A percentile compares a stretch with the other conserved stretches of the same genome.
phyloP scores from a whole-genome alignment of 108 stramenopile genomes.

The Licmophora abbreviata region DNA sequence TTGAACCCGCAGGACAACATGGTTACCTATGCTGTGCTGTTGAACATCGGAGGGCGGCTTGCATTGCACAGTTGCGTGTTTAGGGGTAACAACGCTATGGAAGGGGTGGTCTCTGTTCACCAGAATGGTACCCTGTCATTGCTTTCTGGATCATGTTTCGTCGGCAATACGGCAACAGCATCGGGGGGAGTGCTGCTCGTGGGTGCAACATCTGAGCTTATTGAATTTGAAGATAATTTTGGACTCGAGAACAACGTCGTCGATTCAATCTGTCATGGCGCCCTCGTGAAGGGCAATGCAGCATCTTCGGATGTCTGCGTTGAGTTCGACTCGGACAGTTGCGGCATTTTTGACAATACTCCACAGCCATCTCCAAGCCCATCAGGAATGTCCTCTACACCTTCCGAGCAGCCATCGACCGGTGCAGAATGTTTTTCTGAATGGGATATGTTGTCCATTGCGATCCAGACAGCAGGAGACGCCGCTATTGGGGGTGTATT shows the following conservation, averaged over 20 bases:
- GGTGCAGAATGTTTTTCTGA: background rate
- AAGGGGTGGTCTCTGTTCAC: background rate
- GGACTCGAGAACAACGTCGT: background rate
- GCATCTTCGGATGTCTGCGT: background rate
- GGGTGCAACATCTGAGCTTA: background rate
- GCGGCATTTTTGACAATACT: background rate
- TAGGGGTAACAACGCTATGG: background rate
- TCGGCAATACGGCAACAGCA: background rate
- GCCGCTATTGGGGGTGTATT: background rate
- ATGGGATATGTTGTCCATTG: constrained; percentile 3
- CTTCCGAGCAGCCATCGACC: background rate
- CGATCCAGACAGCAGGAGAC: background rate
- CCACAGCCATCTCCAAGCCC: background rate
- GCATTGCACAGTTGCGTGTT: constrained; percentile 1
- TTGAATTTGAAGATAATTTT: background rate
- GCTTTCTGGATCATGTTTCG: background rate
- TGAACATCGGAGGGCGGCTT: constrained; percentile 2
- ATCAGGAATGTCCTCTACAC: background rate
- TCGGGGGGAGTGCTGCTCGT: background rate
- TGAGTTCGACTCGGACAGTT: background rate
- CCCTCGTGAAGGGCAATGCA: background rate
- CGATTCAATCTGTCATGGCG: background rate
- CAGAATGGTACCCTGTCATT: background rate
- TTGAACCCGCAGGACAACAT: background rate
- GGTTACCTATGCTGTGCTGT: background rate